Conservation (phyloP, 2,329 filamentous ascomycete species). For the Diaporthe sp. region DNA sequence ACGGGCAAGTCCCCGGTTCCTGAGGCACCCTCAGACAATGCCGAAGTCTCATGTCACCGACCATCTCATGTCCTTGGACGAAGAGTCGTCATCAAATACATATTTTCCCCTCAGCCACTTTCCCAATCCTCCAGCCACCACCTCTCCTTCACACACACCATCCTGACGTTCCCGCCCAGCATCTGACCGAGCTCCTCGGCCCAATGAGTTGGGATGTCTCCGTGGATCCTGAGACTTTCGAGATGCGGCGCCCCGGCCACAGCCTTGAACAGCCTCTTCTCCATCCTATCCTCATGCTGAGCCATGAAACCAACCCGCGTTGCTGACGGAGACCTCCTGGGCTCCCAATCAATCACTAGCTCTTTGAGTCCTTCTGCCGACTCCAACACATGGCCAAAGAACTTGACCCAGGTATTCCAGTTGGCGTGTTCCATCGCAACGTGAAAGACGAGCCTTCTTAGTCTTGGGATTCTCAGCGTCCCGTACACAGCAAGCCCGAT, state of each 20-base stretch:
- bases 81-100: neutral
- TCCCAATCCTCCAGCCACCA: slow-evolving; percentile 47
- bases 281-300: slow-evolving; percentile 42
- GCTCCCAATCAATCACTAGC: slow-evolving; percentile 51
- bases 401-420: slow-evolving; percentile 51
- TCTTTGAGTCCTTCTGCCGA: slow-evolving; percentile 43
- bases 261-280: slow-evolving; percentile 45
- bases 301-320: slow-evolving; percentile 38
- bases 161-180: slow-evolving; percentile 30
- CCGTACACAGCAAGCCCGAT: slow-evolving; percentile 51
- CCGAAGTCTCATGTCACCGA: neutral
- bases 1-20: neutral
- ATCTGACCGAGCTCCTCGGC: slow-evolving; percentile 40
- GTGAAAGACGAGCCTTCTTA: slow-evolving; percentile 47
- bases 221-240: slow-evolving; percentile 44
- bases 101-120: neutral
- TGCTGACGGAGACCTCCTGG: slow-evolving; percentile 43
- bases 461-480: slow-evolving; percentile 46
- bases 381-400: slow-evolving; percentile 46
- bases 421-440: slow-evolving; percentile 48
- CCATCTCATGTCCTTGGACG: neutral
- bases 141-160: slow-evolving; percentile 43
- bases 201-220: slow-evolving; percentile 45
- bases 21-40: neutral
- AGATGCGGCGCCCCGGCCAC: slow-evolving; percentile 42